A percentile compares a stretch with the other conserved stretches of the same genome.
Evolutionary conservation across 2,329 filamentous ascomycete genomes (phyloP).

Genomic region (Fusarium odoratissimum): DNA sequence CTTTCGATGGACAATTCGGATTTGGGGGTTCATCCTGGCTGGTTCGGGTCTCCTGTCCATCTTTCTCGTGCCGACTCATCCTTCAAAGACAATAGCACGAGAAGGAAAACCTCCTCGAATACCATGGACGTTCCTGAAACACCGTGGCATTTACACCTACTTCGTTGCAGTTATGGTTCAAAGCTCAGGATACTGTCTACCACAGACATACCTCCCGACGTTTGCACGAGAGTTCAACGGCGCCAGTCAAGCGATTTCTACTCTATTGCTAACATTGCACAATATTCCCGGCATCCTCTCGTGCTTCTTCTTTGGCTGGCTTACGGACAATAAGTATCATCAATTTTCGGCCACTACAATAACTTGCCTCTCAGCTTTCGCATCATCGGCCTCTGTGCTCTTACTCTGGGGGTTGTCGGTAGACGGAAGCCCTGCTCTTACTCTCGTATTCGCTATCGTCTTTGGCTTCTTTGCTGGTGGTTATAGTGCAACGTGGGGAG

Average conservation of each 20-base stretch:
- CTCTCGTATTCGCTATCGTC: neutral
- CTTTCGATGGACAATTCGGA: neutral
- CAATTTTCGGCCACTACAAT: neutral
- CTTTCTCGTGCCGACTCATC: neutral
- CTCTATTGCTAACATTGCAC: neutral
- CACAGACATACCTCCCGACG: neutral
- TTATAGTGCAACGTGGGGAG: neutral
- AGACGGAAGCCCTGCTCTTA: neutral
- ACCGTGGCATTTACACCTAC: neutral
- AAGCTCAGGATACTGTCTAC: neutral
- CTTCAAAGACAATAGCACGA: neutral
- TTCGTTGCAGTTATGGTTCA: neutral
- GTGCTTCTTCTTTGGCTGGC: neutral
- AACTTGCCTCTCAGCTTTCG: neutral
- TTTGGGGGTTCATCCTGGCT: neutral
- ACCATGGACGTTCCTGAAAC: neutral
- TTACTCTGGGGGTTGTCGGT: neutral
- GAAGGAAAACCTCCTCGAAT: neutral
- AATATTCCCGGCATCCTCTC: neutral
- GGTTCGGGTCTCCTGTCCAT: neutral
- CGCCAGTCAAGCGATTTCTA: neutral
- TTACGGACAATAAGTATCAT: neutral
- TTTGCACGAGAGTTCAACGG: neutral
- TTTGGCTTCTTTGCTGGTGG: constrained; percentile 3
- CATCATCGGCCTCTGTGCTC: neutral